Base-by-base conservation (phyloP, 139 green algal genomes). In the Coelastrella sp. region DNA sequence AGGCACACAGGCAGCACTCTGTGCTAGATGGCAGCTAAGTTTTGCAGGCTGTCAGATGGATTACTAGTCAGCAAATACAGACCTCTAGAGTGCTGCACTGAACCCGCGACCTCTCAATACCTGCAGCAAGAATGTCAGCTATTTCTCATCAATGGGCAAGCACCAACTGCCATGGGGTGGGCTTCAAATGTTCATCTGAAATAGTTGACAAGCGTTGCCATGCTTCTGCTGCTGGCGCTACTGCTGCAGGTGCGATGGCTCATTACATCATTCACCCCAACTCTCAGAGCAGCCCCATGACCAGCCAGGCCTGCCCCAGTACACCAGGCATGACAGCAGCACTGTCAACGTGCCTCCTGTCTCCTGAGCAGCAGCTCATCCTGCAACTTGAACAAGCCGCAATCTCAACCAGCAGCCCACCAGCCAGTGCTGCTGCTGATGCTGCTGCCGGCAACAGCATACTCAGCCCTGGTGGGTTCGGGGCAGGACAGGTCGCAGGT, bases 361-460 rank as follows among this genome's bases (percentile, higher is more conserved):
- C 84, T 15, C 84, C 84, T 17, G 58, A 88, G 68, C 84, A 88
- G 84, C 84, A 88, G 49, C 49, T 88, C 27, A 88, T 88, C 49
- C 7, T 80, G 84, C 84, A 88, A 9, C 68, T 88, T 6, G 84
- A 88, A 19, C 65, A 65, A 4, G 82, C 82, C 27, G 65, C 82
- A 56, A 56, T 87, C 22, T 22, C 58, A 7, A 57, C 22, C 27
- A 88, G 59, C 68, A 88, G 68, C 49, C 66, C 35, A 10, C 65
- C 58, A 27, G 0, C n/a, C 14, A 35, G 20, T 11, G 15, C 63
- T 20, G 1, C 65, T 35, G 82, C 65, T 27, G 15, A 49, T 25
- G 24, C 60, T 4, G 59, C 24, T 25, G 19, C 19, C 70, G 19
- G 70, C 35, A 66, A 25, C 6, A 60, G 82, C 17, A 61, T 78